Percentiles rank a stretch among this genome's conserved stretches.
Evolutionary conservation across 768 basidiomycete genomes (phyloP).

Genomic region (Lepiota subincarnata): DNA sequence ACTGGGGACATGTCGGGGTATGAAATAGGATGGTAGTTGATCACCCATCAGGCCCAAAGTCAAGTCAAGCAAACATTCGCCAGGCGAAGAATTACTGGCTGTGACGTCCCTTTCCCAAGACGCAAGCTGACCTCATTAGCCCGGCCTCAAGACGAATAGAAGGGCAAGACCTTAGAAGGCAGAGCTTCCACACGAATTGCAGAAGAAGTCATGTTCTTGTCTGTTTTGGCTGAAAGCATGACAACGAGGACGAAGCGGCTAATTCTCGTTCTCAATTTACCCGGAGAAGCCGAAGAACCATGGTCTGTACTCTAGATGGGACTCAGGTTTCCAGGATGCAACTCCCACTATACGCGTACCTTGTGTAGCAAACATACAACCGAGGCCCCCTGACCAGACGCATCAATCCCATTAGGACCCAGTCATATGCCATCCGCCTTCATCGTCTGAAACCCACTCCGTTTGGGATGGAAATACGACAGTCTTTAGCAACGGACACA

Average conservation of each 20-base stretch:
- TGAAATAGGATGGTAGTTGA: not conserved
- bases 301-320: no score
- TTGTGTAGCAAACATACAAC: constrained; percentile 12
- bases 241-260: no score
- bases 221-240: no score
- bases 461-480: constrained; percentile 55
- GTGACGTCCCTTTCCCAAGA: not conserved
- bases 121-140: not conserved
- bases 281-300: no score
- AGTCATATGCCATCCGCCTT: constrained; percentile 26
- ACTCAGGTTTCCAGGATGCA: not conserved
- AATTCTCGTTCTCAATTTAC: no score
- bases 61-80: not conserved
- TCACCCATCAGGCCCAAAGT: not conserved
- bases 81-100: not conserved
- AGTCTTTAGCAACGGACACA: constrained; percentile 48
- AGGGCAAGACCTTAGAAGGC: not conserved
- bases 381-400: not conserved
- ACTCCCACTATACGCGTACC: not conserved
- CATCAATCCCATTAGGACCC: not conserved
- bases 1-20: not conserved
- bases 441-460: constrained; percentile 42
- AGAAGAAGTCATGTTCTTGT: no score
- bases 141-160: not conserved
- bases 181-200: no score